These are phyloP conservation scores for Alternaria sp. DNA, from an alignment of 2,329 filamentous ascomycete genomes.

Conservation along the genomic window DNA sequence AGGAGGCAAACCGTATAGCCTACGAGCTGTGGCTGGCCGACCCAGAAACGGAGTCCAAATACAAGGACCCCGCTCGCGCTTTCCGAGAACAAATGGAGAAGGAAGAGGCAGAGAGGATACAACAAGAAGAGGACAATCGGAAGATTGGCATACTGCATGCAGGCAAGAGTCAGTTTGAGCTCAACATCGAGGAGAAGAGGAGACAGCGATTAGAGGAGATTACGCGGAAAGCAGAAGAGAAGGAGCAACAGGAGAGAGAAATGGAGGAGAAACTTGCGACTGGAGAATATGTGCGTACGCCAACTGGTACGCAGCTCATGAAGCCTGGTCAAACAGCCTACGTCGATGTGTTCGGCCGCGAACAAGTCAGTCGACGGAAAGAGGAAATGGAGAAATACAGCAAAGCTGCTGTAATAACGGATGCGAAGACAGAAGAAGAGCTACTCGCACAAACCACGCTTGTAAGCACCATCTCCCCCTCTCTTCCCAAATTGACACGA, in stretches of 20 bases:
- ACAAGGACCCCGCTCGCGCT: slow-evolving; percentile 45
- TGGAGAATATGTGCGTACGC: slow-evolving; percentile 43
- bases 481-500: background rate
- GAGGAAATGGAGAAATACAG: slow-evolving; percentile 37
- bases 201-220: slow-evolving; percentile 35
- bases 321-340: slow-evolving; percentile 44
- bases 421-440: slow-evolving; percentile 34
- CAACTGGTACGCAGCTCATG: slow-evolving; percentile 43
- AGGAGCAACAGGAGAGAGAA: slow-evolving; percentile 37
- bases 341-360: slow-evolving; percentile 41
- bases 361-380: slow-evolving; percentile 39
- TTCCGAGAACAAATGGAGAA: slow-evolving; percentile 44
- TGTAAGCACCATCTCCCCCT: slow-evolving; percentile 25
- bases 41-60: slow-evolving; percentile 47
- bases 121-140: slow-evolving; percentile 28
- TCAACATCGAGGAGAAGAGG: slow-evolving; percentile 43
- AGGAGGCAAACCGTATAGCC: slow-evolving; percentile 47
- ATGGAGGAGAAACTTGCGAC: slow-evolving; percentile 41
- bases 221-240: slow-evolving; percentile 40
- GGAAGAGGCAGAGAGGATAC: slow-evolving; percentile 32
- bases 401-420: slow-evolving; percentile 25
- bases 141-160: slow-evolving; percentile 44
- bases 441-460: slow-evolving; percentile 41
- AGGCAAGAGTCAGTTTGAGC: slow-evolving; percentile 44
- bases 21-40: slow-evolving; percentile 48